Evolutionary conservation across 495 filamentous ascomycete genomes (phyloP).

Genomic region (Thermochaetoides thermophila): DNA sequence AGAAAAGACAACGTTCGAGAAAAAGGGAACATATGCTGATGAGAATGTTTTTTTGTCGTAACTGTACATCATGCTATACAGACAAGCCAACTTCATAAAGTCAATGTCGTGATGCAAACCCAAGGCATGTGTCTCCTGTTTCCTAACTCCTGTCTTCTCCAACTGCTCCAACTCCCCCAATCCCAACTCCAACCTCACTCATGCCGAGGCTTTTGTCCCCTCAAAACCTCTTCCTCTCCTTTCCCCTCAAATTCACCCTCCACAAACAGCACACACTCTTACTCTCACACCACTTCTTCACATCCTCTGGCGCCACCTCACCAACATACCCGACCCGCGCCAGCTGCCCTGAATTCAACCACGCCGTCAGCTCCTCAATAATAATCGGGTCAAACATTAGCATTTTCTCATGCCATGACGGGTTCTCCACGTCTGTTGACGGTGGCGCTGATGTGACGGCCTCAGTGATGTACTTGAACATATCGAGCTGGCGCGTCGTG

Average conservation of each 20-base stretch:
- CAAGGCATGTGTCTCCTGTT: too few species aligned
- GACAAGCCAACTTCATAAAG: too few species aligned
- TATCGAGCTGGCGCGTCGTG: constrained; percentile 22
- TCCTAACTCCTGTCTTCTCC: too few species aligned
- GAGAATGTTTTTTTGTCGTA: too few species aligned
- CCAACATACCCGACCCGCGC: constrained; percentile 45
- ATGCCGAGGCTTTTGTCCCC: too few species aligned
- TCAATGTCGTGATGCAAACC: too few species aligned
- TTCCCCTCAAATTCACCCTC: constrained; percentile 30
- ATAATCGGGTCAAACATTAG: constrained; percentile 87
- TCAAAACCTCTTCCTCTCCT: constrained; percentile 36
- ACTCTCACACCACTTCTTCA: constrained; percentile 78
- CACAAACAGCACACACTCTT: constrained; percentile 63
- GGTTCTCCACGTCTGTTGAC: constrained; percentile 32
- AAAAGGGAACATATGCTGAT: too few species aligned
- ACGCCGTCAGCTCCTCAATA: constrained; percentile 69
- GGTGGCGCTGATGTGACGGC: constrained; percentile 41
- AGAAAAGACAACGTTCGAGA: too few species aligned
- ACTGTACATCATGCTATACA: too few species aligned
- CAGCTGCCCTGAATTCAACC: constrained; percentile 65
- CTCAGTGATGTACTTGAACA: constrained; percentile 50
- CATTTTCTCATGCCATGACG: constrained; percentile 80
- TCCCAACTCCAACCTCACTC: too few species aligned
- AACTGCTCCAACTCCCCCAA: too few species aligned
- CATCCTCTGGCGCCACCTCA: constrained; percentile 39